A percentile compares a stretch with the other conserved stretches of the same genome.
These are phyloP conservation scores for Polysphondylium violaceum DNA, from an alignment of 78 protist species.

Conservation along the genomic window DNA sequence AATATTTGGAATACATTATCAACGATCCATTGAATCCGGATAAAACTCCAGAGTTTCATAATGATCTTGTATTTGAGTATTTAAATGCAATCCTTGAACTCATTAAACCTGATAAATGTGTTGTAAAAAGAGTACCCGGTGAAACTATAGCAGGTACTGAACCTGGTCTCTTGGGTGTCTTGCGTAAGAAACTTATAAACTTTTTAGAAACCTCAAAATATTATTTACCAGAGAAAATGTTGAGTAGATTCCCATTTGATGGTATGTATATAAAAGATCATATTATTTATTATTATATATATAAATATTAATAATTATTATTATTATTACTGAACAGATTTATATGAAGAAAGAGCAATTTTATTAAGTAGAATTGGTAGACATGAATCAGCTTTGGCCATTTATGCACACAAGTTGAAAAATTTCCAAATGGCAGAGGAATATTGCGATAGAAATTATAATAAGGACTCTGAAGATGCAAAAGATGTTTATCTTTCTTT, in stretches of 20 bases:
- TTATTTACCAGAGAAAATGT: conserved; percentile 80
- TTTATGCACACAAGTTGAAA: conserved; percentile 76
- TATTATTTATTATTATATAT: background rate
- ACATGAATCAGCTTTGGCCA: conserved; percentile 81
- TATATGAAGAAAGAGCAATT: conserved; percentile 84
- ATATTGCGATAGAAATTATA: conserved; percentile 77
- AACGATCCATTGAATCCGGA: conserved; percentile 46
- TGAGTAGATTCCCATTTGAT: conserved; percentile 75
- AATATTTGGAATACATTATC: conserved; percentile 71
- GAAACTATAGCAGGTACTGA: conserved; percentile 51
- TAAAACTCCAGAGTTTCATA: conserved; percentile 79
- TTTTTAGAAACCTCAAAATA: conserved; percentile 80
- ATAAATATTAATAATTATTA: background rate
- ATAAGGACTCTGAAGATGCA: conserved; percentile 63
- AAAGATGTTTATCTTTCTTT: conserved; percentile 81
- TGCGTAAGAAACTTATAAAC: conserved; percentile 49
- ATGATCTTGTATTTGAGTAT: conserved; percentile 73
- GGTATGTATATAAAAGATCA: no score
- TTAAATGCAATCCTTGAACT: conserved; percentile 24
- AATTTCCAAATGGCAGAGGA: conserved; percentile 81
- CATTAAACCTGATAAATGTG: conserved; percentile 2
- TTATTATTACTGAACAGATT: background rate
- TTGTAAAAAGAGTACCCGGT: conserved; percentile 15
- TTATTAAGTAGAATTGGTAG: conserved; percentile 76
- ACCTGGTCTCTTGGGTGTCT: conserved; percentile 44